A percentile compares a stretch with the other conserved stretches of the same genome.
Evolutionary conservation across 345 rosid species (phyloP).

Genomic region (Mangifera indica): DNA sequence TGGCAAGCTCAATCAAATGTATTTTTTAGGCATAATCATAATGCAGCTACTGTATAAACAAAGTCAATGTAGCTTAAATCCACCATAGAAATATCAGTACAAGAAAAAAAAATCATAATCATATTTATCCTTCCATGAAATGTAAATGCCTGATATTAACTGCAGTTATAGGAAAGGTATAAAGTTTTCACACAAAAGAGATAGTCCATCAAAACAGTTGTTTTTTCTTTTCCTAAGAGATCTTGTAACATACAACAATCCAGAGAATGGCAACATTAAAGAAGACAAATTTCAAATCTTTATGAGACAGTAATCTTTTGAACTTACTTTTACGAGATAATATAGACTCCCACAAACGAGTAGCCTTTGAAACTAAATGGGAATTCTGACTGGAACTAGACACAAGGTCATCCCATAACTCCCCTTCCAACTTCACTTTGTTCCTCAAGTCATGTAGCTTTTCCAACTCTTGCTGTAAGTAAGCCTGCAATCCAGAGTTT

Average conservation of each 20-base stretch:
- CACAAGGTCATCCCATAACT: conserved; percentile 96
- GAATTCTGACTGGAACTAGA: conserved; percentile 95
- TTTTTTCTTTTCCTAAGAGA: not conserved
- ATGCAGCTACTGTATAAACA: not conserved
- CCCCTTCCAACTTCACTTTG: conserved; percentile 98
- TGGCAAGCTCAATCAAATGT: not conserved
- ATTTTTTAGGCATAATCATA: not conserved
- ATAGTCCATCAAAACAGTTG: not conserved
- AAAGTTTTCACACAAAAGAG: not conserved
- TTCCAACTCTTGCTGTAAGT: conserved; percentile 96
- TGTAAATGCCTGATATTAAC: not conserved
- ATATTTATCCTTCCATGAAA: too few species aligned
- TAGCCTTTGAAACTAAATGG: conserved; percentile 90
- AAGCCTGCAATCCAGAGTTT: conserved; percentile 68
- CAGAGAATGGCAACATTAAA: not conserved
- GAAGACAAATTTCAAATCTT: not conserved
- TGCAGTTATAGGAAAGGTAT: not conserved
- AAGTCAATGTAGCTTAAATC: not conserved
- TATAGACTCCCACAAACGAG: conserved; percentile 92
- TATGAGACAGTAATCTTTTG: not conserved
- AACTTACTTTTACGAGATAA: conserved; percentile 82
- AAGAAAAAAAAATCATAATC: not conserved
- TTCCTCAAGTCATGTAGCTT: conserved; percentile 89
- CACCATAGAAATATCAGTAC: not conserved
- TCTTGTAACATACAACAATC: not conserved